Evolutionary conservation across 2,329 filamentous ascomycete species (phyloP).

Genomic region (Penicillium hesseltinei): DNA sequence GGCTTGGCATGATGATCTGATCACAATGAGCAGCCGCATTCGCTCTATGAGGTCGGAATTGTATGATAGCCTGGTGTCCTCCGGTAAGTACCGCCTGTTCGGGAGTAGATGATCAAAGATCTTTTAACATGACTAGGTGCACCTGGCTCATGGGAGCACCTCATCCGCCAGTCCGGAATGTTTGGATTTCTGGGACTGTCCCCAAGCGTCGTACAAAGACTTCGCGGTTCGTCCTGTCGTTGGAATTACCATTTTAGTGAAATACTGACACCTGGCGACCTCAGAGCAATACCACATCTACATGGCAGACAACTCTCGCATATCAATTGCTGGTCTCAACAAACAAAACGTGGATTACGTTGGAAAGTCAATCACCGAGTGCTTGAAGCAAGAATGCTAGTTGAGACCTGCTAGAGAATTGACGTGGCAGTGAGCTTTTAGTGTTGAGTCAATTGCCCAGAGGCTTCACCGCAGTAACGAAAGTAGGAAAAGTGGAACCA

Average conservation of each 20-base stretch:
- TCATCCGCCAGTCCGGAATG: constrained; percentile 94
- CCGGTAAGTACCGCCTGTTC: constrained; percentile 9
- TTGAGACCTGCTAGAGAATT: background rate
- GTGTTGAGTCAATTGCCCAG: background rate
- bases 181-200: constrained; percentile 71
- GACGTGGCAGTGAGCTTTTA: background rate
- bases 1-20: constrained; percentile 86
- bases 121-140: constrained; percentile 66
- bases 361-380: constrained; percentile 25
- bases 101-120: background rate
- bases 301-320: constrained; percentile 78
- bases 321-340: constrained; percentile 93
- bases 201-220: constrained; percentile 41
- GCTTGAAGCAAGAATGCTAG: constrained; percentile 4
- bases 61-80: constrained; percentile 60
- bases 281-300: constrained; percentile 47
- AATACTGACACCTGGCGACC: background rate
- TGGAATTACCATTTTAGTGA: background rate
- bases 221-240: constrained; percentile 28
- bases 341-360: constrained; percentile 39
- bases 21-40: constrained; percentile 89
- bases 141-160: constrained; percentile 59
- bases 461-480: background rate
- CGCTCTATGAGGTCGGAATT: constrained; percentile 80
- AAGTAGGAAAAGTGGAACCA: background rate